Evolutionary conservation across 306 rosid species (phyloP), one percentile per base, ranked within the genome.

Genomic region (Pachyrhizus erosus): DNA sequence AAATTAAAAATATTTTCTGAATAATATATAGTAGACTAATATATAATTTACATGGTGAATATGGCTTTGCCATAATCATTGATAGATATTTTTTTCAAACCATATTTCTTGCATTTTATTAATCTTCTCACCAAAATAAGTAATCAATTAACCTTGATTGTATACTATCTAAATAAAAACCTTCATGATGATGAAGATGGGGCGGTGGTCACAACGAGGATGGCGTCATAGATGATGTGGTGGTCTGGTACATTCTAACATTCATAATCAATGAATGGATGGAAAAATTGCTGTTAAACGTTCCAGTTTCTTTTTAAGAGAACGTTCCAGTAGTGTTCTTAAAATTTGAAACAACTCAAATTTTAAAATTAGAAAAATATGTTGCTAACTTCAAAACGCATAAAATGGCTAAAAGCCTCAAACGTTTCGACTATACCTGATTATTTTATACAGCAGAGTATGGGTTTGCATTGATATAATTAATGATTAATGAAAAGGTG

Each of bases 341-440:
- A 61, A 61, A 61, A 61, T 61, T 27, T 27, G 37, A 27, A 66
- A 57, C 5, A 39, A 9, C 26, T 39, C 4, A 9, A 9, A n/a
- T 8, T 66, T 66, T 66, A 17, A 34, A 66, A 18, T 42, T 39
- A 39, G 15, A 39, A 67, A 40, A 18, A 68, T 40, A 13, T 40
- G 31, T 69, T 43, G 75, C 57, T 43, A 37, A 70, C 17, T 46
- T 43, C 5, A 42, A 70, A 13, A 42, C 43, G 75, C 37, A 43
- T 43, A 43, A 39, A 66, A 21, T 40, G 57, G 57, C 55, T 42
- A 43, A 70, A 70, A 43, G 75, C 55, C 45, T 43, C 12, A 70
- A 43, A 43, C 29, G 33, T 40, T 68, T 20, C 33, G 29, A 27
- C 69, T 31, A 62, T 64, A 42, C 1, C 4, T 23, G 31, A 45